Evolutionary conservation across 768 basidiomycete species (phyloP).

Genomic region (Sporobolomyces pararoseus): DNA sequence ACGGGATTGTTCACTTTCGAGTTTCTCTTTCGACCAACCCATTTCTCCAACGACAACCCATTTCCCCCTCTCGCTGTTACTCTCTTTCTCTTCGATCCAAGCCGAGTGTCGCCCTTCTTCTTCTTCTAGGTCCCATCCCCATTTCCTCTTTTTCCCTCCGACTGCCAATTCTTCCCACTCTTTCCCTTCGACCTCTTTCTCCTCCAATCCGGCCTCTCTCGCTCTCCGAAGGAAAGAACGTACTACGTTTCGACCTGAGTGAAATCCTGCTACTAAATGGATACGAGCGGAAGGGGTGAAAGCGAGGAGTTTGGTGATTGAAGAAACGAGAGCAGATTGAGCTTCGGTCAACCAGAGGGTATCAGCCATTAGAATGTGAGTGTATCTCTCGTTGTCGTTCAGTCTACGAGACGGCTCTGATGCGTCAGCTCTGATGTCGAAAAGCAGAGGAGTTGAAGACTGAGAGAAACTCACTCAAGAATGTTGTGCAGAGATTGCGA

Average conservation of each 20-base stretch:
- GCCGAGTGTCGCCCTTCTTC: background rate
- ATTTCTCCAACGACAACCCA: conserved; percentile 30
- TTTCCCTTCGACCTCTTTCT: background rate
- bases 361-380: conserved; percentile 35
- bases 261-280: conserved; percentile 27
- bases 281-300: background rate
- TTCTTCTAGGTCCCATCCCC: conserved; percentile 24
- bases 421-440: background rate
- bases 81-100: conserved; percentile 28
- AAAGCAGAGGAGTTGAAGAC: background rate
- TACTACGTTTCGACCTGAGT: conserved; percentile 23
- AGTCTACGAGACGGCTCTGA: background rate
- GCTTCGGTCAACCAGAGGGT: conserved; percentile 19
- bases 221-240: conserved; percentile 22
- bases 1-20: background rate
- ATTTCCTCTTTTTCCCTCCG: conserved; percentile 12
- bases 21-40: conserved; percentile 19
- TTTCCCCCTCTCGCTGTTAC: conserved; percentile 2
- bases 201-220: background rate
- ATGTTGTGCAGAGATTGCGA: background rate
- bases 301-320: conserved; percentile 17
- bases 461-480: conserved; percentile 1
- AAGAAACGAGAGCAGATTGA: conserved; percentile 14
- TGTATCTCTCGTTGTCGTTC: background rate
- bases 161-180: conserved; percentile 16